phyloP scores from a whole-genome alignment of 2,329 filamentous ascomycete species.

The Pseudogymnoascus sp. region DNA sequence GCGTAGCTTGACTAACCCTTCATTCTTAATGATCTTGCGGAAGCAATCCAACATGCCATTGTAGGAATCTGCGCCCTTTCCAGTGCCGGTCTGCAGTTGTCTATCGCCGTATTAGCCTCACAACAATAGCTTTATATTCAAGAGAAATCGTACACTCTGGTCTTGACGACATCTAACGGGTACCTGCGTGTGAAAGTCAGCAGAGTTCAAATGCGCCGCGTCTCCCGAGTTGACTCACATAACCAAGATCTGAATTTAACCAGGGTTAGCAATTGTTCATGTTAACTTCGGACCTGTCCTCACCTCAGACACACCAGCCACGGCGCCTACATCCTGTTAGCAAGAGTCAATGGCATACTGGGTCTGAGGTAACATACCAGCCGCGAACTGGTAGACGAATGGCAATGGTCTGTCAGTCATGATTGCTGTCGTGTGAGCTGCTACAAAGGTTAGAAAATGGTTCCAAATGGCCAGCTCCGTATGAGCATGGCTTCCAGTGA shows the following conservation, averaged over 20 bases:
- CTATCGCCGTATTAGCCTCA: conserved; percentile 39
- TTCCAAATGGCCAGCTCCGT: background rate
- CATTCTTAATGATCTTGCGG: conserved; percentile 90
- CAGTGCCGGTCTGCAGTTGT: conserved; percentile 76
- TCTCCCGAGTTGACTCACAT: conserved; percentile 53
- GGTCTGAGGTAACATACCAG: conserved; percentile 51
- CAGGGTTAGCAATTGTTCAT: conserved; percentile 21
- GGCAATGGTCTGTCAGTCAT: conserved; percentile 74
- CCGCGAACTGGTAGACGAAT: conserved; percentile 91
- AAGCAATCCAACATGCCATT: conserved; percentile 98
- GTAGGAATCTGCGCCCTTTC: conserved; percentile 74
- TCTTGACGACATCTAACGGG: conserved; percentile 97
- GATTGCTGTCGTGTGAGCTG: conserved; percentile 30
- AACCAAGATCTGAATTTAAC: conserved; percentile 63
- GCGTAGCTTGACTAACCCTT: conserved; percentile 59
- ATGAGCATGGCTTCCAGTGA: background rate
- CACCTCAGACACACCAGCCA: conserved; percentile 97
- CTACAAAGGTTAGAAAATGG: background rate
- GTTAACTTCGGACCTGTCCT: conserved; percentile 32
- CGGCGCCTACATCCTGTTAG: conserved; percentile 56
- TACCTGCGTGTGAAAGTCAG: conserved; percentile 59
- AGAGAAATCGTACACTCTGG: conserved; percentile 69
- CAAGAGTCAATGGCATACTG: conserved; percentile 25
- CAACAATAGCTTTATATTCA: background rate
- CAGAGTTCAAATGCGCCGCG: conserved; percentile 8